Percentiles rank a stretch among this genome's conserved stretches.
Evolutionary conservation across 768 basidiomycete species (phyloP).

Genomic region (Termitomyces sp.): DNA sequence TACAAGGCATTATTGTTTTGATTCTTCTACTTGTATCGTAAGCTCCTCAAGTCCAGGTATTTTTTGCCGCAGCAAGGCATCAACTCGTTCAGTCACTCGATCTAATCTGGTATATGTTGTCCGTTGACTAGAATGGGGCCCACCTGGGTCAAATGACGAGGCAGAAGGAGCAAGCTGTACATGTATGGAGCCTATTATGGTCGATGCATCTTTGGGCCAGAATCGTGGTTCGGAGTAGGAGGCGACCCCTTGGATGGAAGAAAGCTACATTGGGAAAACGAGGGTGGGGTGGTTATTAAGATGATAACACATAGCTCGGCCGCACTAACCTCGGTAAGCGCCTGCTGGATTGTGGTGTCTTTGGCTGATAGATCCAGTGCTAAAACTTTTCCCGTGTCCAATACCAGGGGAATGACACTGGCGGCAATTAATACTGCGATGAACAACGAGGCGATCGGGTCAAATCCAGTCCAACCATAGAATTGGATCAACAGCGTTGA

Average conservation of each 20-base stretch:
- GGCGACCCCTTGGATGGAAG: conserved; percentile 71
- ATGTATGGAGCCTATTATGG: conserved; percentile 87
- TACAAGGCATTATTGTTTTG: conserved; percentile 13
- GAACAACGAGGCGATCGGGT: conserved; percentile 95
- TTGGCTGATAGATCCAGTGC: conserved; percentile 79
- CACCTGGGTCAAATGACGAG: conserved; percentile 51
- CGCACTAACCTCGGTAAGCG: conserved; percentile 57
- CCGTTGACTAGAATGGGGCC: conserved; percentile 44
- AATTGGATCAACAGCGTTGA: conserved; percentile 93
- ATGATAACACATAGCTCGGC: background rate
- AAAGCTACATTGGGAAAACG: conserved; percentile 58
- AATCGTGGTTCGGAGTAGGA: conserved; percentile 83
- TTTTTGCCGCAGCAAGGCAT: conserved; percentile 61
- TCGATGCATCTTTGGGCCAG: conserved; percentile 92
- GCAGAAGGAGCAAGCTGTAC: conserved; percentile 75
- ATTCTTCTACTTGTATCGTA: conserved; percentile 80
- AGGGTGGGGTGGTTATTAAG: background rate
- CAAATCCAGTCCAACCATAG: conserved; percentile 98
- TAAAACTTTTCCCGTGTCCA: conserved; percentile 88
- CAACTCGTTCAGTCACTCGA: conserved; percentile 72
- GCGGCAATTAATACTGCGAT: conserved; percentile 94
- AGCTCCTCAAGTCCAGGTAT: conserved; percentile 87
- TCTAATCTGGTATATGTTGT: conserved; percentile 62
- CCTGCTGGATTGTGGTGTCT: conserved; percentile 49
- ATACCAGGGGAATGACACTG: conserved; percentile 91